Conservation (phyloP, 768 basidiomycete species). For the Serendipita vermifera region DNA sequence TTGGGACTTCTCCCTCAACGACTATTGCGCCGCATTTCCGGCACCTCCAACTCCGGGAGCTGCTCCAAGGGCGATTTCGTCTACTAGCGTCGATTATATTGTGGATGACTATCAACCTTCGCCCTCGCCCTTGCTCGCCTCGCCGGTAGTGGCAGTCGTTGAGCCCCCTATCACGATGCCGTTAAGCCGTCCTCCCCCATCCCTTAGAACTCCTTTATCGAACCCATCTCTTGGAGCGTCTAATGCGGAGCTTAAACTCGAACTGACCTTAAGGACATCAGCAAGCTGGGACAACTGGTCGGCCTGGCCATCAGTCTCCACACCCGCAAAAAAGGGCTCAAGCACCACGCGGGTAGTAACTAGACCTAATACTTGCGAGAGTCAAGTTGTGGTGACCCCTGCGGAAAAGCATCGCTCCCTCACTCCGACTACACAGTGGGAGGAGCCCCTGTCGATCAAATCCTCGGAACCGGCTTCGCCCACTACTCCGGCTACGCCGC, state of each 20-base stretch:
- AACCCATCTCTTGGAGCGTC: background rate
- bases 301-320: too few relatives aligned
- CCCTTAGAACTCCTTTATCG: background rate
- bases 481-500: background rate
- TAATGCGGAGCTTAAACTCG: too few relatives aligned
- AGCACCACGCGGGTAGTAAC: background rate
- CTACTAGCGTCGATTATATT: background rate
- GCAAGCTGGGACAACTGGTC: background rate
- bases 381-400: background rate
- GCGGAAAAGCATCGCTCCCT: background rate
- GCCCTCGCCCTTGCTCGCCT: background rate
- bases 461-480: background rate
- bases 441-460: background rate
- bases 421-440: background rate
- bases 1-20: background rate
- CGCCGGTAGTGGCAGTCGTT: background rate
- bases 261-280: too few relatives aligned
- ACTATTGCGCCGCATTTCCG: constrained; percentile 1
- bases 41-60: background rate
- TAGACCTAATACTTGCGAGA: background rate
- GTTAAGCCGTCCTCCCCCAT: background rate
- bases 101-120: background rate
- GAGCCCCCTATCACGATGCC: background rate
- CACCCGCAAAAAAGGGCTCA: too few relatives aligned
- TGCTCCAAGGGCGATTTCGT: background rate